A percentile compares a stretch with the other conserved stretches of the same genome.
These are phyloP conservation scores for Metschnikowia lachancei DNA, from an alignment of 805 yeast species.

Conservation along the genomic window DNA sequence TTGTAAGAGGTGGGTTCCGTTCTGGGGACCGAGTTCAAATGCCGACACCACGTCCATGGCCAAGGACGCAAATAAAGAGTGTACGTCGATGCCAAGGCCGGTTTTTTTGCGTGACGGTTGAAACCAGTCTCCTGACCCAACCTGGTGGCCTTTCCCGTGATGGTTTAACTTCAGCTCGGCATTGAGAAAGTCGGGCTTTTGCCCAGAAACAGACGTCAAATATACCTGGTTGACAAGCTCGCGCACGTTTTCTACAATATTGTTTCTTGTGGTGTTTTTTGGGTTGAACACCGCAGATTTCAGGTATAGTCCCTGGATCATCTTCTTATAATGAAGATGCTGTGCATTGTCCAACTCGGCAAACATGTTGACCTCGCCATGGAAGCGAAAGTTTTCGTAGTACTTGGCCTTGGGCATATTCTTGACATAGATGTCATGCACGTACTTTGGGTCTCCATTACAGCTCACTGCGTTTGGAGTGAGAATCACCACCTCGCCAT, in stretches of 20 bases:
- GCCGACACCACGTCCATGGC: slow-evolving; percentile 70
- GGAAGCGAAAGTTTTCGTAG: slow-evolving; percentile 59
- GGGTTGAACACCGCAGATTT: slow-evolving; percentile 33
- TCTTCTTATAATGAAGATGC: slow-evolving; percentile 26
- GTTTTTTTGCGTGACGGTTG: slow-evolving; percentile 10
- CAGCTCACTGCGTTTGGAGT: slow-evolving; percentile 64
- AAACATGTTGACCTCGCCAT: slow-evolving; percentile 58
- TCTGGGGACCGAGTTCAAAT: slow-evolving; percentile 53
- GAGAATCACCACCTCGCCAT: slow-evolving; percentile 62
- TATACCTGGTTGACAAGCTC: slow-evolving; percentile 29
- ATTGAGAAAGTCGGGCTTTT: slow-evolving; percentile 32
- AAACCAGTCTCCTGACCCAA: neutral
- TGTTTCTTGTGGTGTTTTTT: slow-evolving; percentile 26
- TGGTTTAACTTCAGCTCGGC: slow-evolving; percentile 29
- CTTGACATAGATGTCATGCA: slow-evolving; percentile 55
- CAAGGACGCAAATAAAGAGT: slow-evolving; percentile 57
- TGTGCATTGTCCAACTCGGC: slow-evolving; percentile 47
- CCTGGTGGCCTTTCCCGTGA: slow-evolving; percentile 18
- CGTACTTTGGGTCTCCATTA: slow-evolving; percentile 45
- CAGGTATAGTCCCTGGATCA: slow-evolving; percentile 32
- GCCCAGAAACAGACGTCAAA: slow-evolving; percentile 29
- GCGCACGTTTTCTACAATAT: slow-evolving; percentile 25
- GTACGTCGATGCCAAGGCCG: slow-evolving; percentile 50
- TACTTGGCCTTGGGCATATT: slow-evolving; percentile 56
- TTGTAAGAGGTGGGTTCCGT: slow-evolving; percentile 44